phyloP scores from a whole-genome alignment of 768 basidiomycete species.

The Pleurotus sapidus region DNA sequence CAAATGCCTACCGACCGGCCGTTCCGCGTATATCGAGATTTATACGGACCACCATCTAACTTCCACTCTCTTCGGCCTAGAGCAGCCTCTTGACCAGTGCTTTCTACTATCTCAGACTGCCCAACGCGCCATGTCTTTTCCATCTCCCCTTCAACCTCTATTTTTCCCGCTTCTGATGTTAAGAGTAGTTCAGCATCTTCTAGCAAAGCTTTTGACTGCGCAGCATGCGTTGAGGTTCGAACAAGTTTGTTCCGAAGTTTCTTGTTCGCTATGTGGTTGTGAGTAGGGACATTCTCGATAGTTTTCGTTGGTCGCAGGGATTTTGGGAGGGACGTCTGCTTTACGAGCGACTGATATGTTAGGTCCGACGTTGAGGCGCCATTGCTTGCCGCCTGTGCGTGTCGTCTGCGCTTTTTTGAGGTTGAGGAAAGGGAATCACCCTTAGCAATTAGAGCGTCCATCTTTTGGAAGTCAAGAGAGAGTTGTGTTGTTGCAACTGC shows the following conservation, averaged over 20 bases:
- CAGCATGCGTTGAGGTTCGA: conserved; percentile 58
- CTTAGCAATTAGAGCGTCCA: conserved; percentile 75
- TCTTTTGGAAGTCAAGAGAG: conserved; percentile 18
- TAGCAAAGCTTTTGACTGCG: conserved; percentile 56
- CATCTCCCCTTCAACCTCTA: conserved; percentile 75
- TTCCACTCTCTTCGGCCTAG: conserved; percentile 74
- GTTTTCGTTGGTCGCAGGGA: conserved; percentile 58
- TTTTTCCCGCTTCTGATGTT: conserved; percentile 64
- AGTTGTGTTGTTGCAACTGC: not conserved
- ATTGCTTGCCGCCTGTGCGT: conserved; percentile 15
- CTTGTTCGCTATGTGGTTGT: conserved; percentile 67
- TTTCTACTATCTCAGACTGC: conserved; percentile 72
- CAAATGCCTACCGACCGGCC: conserved; percentile 60
- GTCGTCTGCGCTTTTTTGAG: conserved; percentile 40
- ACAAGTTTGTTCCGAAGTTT: conserved; percentile 72
- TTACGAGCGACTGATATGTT: conserved; percentile 56
- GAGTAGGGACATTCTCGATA: conserved; percentile 42
- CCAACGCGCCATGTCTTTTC: conserved; percentile 89
- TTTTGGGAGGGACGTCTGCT: conserved; percentile 61
- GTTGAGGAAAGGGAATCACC: conserved; percentile 56
- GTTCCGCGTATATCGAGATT: conserved; percentile 84
- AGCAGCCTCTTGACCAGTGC: conserved; percentile 72
- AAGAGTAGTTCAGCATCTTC: conserved; percentile 74
- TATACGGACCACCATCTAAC: conserved; percentile 84
- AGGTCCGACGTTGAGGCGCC: conserved; percentile 32